Conservation (phyloP, 768 basidiomycete genomes). For the Termitomyces sp. region DNA sequence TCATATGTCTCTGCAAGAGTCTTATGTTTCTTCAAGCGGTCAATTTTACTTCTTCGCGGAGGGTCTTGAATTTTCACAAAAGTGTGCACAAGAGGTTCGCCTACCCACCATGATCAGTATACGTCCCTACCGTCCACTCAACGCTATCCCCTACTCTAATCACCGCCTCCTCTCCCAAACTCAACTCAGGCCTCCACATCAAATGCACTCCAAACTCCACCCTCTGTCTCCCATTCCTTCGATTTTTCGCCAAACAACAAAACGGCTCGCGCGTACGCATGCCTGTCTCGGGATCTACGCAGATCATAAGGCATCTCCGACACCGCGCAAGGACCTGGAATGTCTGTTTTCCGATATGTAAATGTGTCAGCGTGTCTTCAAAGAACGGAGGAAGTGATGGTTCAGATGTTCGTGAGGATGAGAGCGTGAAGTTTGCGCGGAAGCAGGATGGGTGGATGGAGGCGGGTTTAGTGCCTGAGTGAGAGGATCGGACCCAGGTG, state of each 20-base stretch:
- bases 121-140: slow-evolving; percentile 1
- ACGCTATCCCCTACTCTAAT: slow-evolving; percentile 10
- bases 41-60: too few relatives aligned
- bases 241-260: slow-evolving; percentile 9
- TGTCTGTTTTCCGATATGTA: slow-evolving; percentile 8
- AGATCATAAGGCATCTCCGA: slow-evolving; percentile 11
- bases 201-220: slow-evolving; percentile 14
- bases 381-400: slow-evolving; percentile 3
- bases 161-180: neutral
- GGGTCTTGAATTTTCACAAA: neutral
- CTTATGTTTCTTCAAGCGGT: too few relatives aligned
- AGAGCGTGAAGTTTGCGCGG: slow-evolving; percentile 11
- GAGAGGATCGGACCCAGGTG: slow-evolving; percentile 6
- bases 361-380: slow-evolving; percentile 7
- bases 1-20: too few relatives aligned
- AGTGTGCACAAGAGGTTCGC: too few relatives aligned
- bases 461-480: neutral
- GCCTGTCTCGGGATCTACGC: slow-evolving; percentile 9
- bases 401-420: neutral
- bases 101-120: too few relatives aligned
- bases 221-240: slow-evolving; percentile 9
- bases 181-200: slow-evolving; percentile 10
- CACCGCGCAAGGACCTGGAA: slow-evolving; percentile 11
- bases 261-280: slow-evolving; percentile 10
- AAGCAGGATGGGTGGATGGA: slow-evolving; percentile 9